A percentile compares a stretch with the other conserved stretches of the same genome.
Evolutionary conservation across 768 basidiomycete genomes (phyloP).

Genomic region (Lactarius hengduanensis): DNA sequence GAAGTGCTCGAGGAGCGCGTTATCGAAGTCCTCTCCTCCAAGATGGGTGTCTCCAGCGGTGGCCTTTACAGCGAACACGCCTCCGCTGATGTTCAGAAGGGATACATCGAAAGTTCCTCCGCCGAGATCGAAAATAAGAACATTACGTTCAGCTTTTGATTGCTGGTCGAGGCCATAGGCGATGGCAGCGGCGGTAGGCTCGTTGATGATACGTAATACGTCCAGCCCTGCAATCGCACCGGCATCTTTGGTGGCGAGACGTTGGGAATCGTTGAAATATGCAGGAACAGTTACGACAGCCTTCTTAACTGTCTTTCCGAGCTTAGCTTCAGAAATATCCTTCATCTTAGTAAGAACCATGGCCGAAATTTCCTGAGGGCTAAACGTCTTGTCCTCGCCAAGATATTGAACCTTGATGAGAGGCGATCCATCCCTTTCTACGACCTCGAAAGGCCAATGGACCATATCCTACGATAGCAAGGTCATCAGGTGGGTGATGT

Average conservation of each 20-base stretch:
- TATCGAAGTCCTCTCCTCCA: slow-evolving; percentile 99
- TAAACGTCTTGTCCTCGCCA: slow-evolving; percentile 92
- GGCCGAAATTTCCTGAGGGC: slow-evolving; percentile 98
- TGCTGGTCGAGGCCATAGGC: slow-evolving; percentile 98
- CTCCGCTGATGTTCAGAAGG: slow-evolving; percentile 94
- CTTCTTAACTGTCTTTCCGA: slow-evolving; percentile 97
- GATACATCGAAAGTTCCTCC: slow-evolving; percentile 99
- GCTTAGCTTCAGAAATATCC: slow-evolving; percentile 99
- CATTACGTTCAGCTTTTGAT: slow-evolving; percentile 93
- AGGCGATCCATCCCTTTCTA: slow-evolving; percentile 96
- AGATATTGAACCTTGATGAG: slow-evolving; percentile 96
- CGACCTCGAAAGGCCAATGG: slow-evolving; percentile 97
- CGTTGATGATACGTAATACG: slow-evolving; percentile 99
- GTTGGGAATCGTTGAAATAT: slow-evolving; percentile 99
- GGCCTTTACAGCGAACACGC: slow-evolving; percentile 99
- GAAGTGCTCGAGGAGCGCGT: slow-evolving; percentile 97
- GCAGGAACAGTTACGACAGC: slow-evolving; percentile 99
- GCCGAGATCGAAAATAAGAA: slow-evolving; percentile 99
- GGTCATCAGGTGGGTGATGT: slow-evolving; percentile 9
- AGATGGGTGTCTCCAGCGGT: slow-evolving; percentile 99
- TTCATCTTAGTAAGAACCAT: slow-evolving; percentile 99
- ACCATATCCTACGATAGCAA: slow-evolving; percentile 66
- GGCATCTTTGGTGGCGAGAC: slow-evolving; percentile 98
- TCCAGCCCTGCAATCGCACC: slow-evolving; percentile 97
- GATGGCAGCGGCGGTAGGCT: slow-evolving; percentile 98